A percentile compares a stretch with the other conserved stretches of the same genome.
Conservation (phyloP, 495 filamentous ascomycete genomes). For the Neurospora cerealis region DNA sequence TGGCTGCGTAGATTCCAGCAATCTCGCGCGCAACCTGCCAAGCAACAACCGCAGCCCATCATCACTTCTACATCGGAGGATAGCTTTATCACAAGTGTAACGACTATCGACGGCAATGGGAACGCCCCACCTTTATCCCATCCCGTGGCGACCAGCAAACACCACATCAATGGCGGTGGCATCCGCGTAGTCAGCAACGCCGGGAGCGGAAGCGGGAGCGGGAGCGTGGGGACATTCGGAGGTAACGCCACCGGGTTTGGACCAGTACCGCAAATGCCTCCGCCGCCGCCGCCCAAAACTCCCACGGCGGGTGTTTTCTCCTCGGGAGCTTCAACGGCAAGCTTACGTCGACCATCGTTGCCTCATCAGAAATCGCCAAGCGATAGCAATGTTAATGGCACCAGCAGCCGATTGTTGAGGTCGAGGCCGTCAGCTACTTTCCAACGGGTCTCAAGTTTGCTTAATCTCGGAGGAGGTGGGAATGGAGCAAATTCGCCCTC, state of each 20-base stretch:
- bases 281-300: background rate
- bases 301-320: background rate
- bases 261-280: background rate
- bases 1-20: conserved; percentile 20
- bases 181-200: background rate
- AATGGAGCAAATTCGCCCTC: background rate
- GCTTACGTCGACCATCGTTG: background rate
- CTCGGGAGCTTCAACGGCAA: background rate
- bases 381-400: background rate
- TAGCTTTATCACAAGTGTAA: background rate
- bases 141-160: background rate
- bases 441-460: conserved; percentile 6
- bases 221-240: background rate
- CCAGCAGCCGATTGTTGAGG: background rate
- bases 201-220: background rate
- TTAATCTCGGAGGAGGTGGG: background rate
- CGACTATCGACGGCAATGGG: background rate
- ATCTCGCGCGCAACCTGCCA: conserved; percentile 5
- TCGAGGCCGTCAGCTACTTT: background rate
- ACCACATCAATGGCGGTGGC: background rate
- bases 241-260: background rate
- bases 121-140: background rate
- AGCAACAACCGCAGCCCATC: background rate
- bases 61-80: background rate
- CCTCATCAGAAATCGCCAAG: background rate